Base-by-base conservation (phyloP, 225 moss, liverwort and hornwort species). In the Physcomitrellopsis africana region DNA sequence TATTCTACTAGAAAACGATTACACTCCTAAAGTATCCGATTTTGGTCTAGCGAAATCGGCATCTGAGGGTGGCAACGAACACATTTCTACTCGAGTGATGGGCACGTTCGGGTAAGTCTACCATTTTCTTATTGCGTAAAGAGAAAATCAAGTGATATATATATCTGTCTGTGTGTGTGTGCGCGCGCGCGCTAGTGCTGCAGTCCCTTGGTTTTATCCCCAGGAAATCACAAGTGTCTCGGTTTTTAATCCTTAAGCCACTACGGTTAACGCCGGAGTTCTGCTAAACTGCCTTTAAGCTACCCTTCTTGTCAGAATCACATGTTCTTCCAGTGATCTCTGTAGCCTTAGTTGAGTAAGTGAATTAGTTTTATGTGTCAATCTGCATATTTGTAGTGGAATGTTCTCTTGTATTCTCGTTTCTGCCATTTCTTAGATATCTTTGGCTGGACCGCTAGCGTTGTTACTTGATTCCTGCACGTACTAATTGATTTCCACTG, bases 41-140 rank as follows among this genome's bases (percentile, higher is more conserved):
- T 95, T 95, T 52, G 94, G 94, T 64, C 76, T 95, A 57, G 90
- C 94, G n/a, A 95, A 92, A 78, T 80, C 89, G 11, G 92, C 92
- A 44, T 79, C 83, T 8, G 94, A 94, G 62, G 92, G 84, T 65
- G 89, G 81, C 69, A 81, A 86, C 79, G 80, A 86, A 83, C 90
- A 92, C 55, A 77, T 94, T 64, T 90, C 94, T 48, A 95, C 94
- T 55, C 79, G 89, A 70, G 92, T 95, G 29, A 95, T 91, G 91
- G 94, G 94, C 59, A 95, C 94, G 8, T 89, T 92, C 73, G 94
- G 86, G 86, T 86, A 56, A 42, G 64, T 15, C 23, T 58, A 83
- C 13, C 16, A 19, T 47, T 14, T 37, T 37, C 7, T 37, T 4
- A 4, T 37, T 37, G 4, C 32, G 5, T 37, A 4, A 7, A 2